Evolutionary conservation across 2,329 filamentous ascomycete species (phyloP).

Genomic region (Aspergillus sp.): DNA sequence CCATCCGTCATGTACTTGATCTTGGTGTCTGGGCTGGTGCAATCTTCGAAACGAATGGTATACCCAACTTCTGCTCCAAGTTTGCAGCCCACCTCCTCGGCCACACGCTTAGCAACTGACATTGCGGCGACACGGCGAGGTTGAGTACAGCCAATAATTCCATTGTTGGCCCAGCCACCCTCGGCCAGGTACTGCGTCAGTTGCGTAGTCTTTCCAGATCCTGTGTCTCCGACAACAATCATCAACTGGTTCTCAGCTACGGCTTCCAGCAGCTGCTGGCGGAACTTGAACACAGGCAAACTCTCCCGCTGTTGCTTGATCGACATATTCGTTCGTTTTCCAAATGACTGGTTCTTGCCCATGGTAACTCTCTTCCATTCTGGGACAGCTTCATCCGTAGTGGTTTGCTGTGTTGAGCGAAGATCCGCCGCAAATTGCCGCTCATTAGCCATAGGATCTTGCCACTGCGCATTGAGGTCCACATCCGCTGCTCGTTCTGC

Average conservation of each 20-base stretch:
- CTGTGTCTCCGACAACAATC: conserved; percentile 96
- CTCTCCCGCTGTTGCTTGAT: conserved; percentile 94
- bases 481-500: conserved; percentile 75
- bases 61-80: conserved; percentile 94
- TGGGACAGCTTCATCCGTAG: conserved; percentile 68
- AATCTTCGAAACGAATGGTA: conserved; percentile 96
- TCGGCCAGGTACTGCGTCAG: conserved; percentile 94
- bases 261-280: conserved; percentile 82
- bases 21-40: conserved; percentile 79
- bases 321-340: conserved; percentile 83
- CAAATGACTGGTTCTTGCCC: conserved; percentile 75
- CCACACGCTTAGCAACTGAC: conserved; percentile 95
- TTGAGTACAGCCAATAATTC: conserved; percentile 94
- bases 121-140: conserved; percentile 96
- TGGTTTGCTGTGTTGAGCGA: conserved; percentile 62
- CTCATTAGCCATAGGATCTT: conserved; percentile 92
- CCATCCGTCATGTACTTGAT: conserved; percentile 99
- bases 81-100: conserved; percentile 89
- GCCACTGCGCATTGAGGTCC: conserved; percentile 87
- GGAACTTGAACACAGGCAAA: conserved; percentile 85
- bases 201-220: conserved; percentile 96
- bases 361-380: conserved; percentile 90
- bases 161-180: conserved; percentile 80
- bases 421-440: conserved; percentile 87
- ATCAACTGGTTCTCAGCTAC: conserved; percentile 84